Conservation (phyloP, 2,329 filamentous ascomycete species). For the Exophiala spinifera region DNA sequence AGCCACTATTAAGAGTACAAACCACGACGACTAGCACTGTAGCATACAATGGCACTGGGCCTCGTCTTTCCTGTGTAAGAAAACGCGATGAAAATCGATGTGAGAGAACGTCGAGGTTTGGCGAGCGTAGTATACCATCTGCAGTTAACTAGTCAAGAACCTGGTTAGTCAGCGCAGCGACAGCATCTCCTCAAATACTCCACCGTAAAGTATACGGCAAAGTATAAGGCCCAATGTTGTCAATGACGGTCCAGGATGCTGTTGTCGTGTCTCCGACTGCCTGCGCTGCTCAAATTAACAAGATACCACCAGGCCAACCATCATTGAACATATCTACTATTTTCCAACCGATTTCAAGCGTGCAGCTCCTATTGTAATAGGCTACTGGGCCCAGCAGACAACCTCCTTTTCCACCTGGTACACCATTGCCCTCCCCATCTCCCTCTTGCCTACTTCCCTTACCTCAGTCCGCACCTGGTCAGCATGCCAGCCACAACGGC, state of each 20-base stretch:
- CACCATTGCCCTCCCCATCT: neutral
- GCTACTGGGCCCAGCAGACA: neutral
- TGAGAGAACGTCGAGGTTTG: too few relatives aligned
- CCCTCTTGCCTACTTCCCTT: neutral
- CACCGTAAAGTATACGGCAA: too few relatives aligned
- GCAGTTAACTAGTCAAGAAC: too few relatives aligned
- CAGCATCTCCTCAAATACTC: too few relatives aligned
- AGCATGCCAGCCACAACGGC: slow-evolving; percentile 94
- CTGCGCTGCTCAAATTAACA: neutral
- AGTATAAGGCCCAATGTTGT: neutral
- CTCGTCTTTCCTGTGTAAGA: too few relatives aligned
- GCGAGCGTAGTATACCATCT: too few relatives aligned
- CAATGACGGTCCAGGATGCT: neutral
- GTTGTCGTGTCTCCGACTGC: neutral
- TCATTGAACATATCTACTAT: too few relatives aligned
- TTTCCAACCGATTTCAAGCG: neutral
- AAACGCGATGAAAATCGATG: too few relatives aligned
- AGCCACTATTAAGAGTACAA: slow-evolving; percentile 39
- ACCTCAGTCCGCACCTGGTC: slow-evolving; percentile 17
- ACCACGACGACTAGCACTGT: slow-evolving; percentile 2
- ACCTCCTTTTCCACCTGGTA: too few relatives aligned
- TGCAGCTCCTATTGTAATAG: neutral
- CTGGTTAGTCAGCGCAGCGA: too few relatives aligned
- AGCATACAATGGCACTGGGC: too few relatives aligned
- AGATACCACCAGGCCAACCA: too few relatives aligned